Conservation (phyloP, 2,329 filamentous ascomycete species). For the Penicillium sp. region DNA sequence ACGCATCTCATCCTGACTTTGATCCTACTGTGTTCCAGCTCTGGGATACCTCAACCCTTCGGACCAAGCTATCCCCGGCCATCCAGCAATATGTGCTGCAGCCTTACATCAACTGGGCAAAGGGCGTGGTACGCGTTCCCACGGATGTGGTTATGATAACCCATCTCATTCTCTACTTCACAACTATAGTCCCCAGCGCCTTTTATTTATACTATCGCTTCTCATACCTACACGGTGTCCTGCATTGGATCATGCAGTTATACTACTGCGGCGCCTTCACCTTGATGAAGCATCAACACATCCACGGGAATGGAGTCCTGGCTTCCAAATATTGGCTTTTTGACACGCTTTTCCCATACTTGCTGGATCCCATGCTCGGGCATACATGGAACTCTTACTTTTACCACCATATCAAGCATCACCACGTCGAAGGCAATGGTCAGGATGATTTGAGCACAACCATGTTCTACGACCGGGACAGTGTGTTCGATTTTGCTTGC, state of each 20-base stretch:
- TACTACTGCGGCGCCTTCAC: slow-evolving; percentile 71
- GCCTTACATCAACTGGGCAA: slow-evolving; percentile 56
- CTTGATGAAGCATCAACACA: slow-evolving; percentile 78
- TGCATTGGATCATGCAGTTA: slow-evolving; percentile 61
- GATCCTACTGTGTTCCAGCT: slow-evolving; percentile 53
- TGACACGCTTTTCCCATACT: slow-evolving; percentile 65
- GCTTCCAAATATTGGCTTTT: slow-evolving; percentile 51
- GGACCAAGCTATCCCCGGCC: slow-evolving; percentile 29
- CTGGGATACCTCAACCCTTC: slow-evolving; percentile 48
- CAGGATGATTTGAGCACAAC: slow-evolving; percentile 71
- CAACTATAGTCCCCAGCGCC: slow-evolving; percentile 65
- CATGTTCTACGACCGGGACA: slow-evolving; percentile 69
- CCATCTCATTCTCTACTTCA: slow-evolving; percentile 66
- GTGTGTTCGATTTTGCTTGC: slow-evolving; percentile 59
- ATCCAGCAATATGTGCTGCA: slow-evolving; percentile 51
- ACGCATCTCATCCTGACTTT: slow-evolving; percentile 46
- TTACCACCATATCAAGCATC: slow-evolving; percentile 81
- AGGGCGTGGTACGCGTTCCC: slow-evolving; percentile 55
- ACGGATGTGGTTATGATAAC: slow-evolving; percentile 75
- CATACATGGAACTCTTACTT: slow-evolving; percentile 83
- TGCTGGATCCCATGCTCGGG: slow-evolving; percentile 70
- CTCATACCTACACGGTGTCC: slow-evolving; percentile 60
- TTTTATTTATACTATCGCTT: slow-evolving; percentile 61
- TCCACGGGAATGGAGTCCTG: slow-evolving; percentile 68
- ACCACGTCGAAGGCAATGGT: slow-evolving; percentile 76